phyloP scores from a whole-genome alignment of 2,329 filamentous ascomycete genomes.

The Pseudohalonectria lignicola region DNA sequence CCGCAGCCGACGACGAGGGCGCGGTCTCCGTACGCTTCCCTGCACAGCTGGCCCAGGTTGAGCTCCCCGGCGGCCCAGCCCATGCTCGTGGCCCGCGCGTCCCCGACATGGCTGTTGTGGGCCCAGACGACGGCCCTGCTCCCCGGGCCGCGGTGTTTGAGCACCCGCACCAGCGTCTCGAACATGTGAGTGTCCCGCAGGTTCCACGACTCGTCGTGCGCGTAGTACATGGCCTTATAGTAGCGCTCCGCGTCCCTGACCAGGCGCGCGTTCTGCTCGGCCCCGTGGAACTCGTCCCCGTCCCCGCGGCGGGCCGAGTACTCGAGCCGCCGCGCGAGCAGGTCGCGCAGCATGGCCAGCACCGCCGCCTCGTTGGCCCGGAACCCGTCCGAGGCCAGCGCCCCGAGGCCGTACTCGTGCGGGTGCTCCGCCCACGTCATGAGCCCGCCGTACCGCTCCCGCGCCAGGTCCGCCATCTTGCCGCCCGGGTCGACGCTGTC shows the following conservation, averaged over 20 bases:
- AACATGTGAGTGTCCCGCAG: conserved; percentile 41
- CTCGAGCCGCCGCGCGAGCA: conserved; percentile 29
- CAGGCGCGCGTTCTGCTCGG: conserved; percentile 37
- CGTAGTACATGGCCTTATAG: conserved; percentile 41
- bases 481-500: conserved; percentile 30
- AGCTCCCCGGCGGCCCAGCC: conserved; percentile 28
- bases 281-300: conserved; percentile 34
- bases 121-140: conserved; percentile 41
- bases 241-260: conserved; percentile 38
- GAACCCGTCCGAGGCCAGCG: conserved; percentile 21
- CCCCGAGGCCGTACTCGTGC: conserved; percentile 32
- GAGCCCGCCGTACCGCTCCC: conserved; percentile 31
- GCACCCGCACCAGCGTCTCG: conserved; percentile 29
- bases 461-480: conserved; percentile 28
- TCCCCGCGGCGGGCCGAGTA: conserved; percentile 21
- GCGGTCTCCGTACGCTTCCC: conserved; percentile 23
- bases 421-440: conserved; percentile 37
- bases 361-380: conserved; percentile 33
- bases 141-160: conserved; percentile 24
- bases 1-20: conserved; percentile 26
- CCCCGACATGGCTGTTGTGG: conserved; percentile 41
- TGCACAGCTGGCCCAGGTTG: conserved; percentile 43
- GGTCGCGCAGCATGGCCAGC: conserved; percentile 29
- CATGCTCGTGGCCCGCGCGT: conserved; percentile 40
- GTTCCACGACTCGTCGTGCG: conserved; percentile 35